These are phyloP conservation scores for Blastocystis sp. DNA, from an alignment of 352 stramenopile genomes.

Conservation along the genomic window DNA sequence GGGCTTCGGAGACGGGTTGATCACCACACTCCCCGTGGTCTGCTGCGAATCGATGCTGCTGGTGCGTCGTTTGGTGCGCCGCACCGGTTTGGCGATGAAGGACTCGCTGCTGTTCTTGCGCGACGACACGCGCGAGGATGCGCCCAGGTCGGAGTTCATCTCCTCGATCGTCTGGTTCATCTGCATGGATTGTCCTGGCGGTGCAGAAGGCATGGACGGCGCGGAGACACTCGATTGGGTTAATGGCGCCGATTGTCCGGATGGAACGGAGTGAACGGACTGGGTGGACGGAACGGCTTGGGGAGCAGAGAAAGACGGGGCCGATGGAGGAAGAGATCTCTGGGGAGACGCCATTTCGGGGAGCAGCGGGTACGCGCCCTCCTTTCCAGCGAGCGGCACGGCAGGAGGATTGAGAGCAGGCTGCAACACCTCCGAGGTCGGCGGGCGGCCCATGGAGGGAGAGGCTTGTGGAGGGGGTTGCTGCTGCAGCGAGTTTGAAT, in stretches of 20 bases:
- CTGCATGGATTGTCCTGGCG: too few relatives aligned
- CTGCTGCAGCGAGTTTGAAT: background rate
- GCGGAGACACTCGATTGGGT: background rate
- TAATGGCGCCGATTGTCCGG: background rate
- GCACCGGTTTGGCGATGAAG: background rate
- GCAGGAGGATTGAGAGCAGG: background rate
- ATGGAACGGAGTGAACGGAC: background rate
- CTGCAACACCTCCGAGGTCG: background rate
- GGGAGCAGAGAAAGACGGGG: background rate
- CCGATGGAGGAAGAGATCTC: background rate
- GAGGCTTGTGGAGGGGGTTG: background rate
- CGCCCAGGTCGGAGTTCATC: conserved; percentile 1
- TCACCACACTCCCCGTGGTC: conserved; percentile 27
- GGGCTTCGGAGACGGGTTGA: background rate
- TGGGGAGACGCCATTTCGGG: background rate
- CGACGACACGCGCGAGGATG: background rate
- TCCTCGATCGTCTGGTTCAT: too few relatives aligned
- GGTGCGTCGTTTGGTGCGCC: background rate
- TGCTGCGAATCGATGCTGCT: conserved; percentile 8
- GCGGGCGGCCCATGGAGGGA: background rate
- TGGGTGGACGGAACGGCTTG: background rate
- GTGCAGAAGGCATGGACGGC: too few relatives aligned
- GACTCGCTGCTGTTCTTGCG: background rate
- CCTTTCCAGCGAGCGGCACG: background rate
- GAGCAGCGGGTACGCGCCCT: background rate